Conservation (phyloP, 1,284 basidiomycete genomes). For the Irpex sp. region DNA sequence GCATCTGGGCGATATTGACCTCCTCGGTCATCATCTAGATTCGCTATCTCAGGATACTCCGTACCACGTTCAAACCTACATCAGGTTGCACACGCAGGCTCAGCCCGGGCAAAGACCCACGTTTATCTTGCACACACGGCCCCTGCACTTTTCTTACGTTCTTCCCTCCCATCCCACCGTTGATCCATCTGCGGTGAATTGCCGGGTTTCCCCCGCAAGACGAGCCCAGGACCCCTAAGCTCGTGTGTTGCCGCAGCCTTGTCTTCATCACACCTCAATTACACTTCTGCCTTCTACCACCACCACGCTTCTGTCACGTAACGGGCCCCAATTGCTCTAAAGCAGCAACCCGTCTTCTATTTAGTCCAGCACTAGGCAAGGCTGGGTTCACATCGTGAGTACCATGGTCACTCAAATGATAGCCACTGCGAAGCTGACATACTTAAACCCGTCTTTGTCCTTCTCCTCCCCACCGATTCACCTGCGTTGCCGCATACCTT, state of each 20-base stretch:
- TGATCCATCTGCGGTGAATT: conserved; percentile 10
- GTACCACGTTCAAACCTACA: conserved; percentile 5
- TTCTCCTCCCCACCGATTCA: background rate
- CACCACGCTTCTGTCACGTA: conserved; percentile 1
- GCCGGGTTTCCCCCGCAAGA: conserved; percentile 3
- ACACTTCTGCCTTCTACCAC: conserved; percentile 6
- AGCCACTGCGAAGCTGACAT: background rate
- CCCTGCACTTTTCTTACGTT: conserved; percentile 5
- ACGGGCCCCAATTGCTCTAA: background rate
- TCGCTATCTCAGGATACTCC: background rate
- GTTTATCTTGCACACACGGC: conserved; percentile 2
- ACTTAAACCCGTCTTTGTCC: conserved; percentile 1
- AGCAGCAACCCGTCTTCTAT: background rate
- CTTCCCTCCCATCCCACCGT: conserved; percentile 3
- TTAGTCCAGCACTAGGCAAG: background rate
- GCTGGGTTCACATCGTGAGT: background rate
- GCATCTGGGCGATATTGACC: background rate
- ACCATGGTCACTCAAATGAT: conserved; percentile 1
- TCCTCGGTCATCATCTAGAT: conserved; percentile 2
- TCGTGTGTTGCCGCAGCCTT: background rate
- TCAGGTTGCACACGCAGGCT: background rate
- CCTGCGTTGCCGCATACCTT: background rate
- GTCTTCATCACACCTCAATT: conserved; percentile 2
- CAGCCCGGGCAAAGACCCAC: background rate
- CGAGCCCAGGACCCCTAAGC: conserved; percentile 5